Conservation (phyloP, 2,329 filamentous ascomycete genomes). For the Parascedosporium putredinis region DNA sequence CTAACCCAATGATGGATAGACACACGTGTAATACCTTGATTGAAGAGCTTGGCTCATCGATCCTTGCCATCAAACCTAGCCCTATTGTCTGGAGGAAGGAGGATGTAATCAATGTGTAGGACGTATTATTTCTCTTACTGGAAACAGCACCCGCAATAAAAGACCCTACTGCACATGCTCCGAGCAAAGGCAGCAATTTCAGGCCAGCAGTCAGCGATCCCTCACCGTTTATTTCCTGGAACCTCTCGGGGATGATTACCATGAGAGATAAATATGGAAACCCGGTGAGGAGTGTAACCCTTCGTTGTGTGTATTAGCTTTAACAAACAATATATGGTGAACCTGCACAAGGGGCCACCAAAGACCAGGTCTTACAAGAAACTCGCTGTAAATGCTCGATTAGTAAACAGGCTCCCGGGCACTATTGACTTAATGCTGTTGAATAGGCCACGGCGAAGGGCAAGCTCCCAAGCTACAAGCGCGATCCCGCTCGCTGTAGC, state of each 20-base stretch:
- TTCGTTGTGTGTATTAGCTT: too few species aligned
- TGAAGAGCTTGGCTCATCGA: constrained; percentile 21
- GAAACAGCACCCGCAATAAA: constrained; percentile 44
- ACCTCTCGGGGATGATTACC: constrained; percentile 47
- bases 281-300: constrained; percentile 45
- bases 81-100: constrained; percentile 42
- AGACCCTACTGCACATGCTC: constrained; percentile 44
- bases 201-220: constrained; percentile 43
- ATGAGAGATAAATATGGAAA: constrained; percentile 49
- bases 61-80: constrained; percentile 36
- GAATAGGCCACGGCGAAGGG: constrained; percentile 26
- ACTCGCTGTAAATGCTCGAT: constrained; percentile 40
- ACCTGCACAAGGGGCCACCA: too few species aligned
- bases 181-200: constrained; percentile 48
- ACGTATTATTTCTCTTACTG: constrained; percentile 42
- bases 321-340: too few species aligned
- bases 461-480: constrained; percentile 41
- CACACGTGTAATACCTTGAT: constrained; percentile 39
- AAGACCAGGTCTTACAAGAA: constrained; percentile 42
- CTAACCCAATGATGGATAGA: constrained; percentile 46
- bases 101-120: constrained; percentile 37
- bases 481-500: constrained; percentile 35
- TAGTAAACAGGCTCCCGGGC: constrained; percentile 35
- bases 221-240: constrained; percentile 48
- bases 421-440: constrained; percentile 43